Conservation (phyloP, 345 rosid species). For the Citrus hindsii region DNA sequence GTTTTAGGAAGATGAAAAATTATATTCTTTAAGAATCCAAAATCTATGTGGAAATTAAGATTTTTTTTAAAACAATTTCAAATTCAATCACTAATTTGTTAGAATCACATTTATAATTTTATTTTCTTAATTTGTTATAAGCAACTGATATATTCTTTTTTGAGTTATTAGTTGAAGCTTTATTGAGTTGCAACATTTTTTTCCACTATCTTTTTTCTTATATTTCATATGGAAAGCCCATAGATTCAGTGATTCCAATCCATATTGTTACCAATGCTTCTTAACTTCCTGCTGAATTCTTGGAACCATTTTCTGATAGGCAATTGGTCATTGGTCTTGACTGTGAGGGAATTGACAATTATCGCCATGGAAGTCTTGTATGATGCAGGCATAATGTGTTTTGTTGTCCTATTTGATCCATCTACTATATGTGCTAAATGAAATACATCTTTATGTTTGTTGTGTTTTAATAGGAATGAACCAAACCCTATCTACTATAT, state of each 20-base stretch:
- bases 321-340: slow-evolving; percentile 36
- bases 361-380: slow-evolving; percentile 79
- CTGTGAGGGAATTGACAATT: slow-evolving; percentile 85
- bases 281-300: slow-evolving; percentile 78
- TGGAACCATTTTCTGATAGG: slow-evolving; percentile 59
- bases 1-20: neutral
- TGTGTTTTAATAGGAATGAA: neutral
- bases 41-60: neutral
- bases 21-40: neutral
- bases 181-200: neutral
- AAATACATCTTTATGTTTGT: neutral
- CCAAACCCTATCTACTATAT: too few relatives aligned
- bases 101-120: too few relatives aligned
- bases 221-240: slow-evolving; percentile 38
- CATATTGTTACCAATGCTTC: slow-evolving; percentile 57
- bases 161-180: neutral
- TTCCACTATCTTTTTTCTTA: neutral
- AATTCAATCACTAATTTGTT: neutral
- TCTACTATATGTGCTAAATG: neutral
- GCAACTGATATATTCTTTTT: neutral
- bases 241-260: slow-evolving; percentile 53
- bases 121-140: neutral
- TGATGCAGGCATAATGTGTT: slow-evolving; percentile 69
- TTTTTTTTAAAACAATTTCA: neutral
- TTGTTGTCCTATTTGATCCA: neutral